Evolutionary conservation across 768 basidiomycete genomes (phyloP).

Genomic region (Pleurotus cornucopiae): DNA sequence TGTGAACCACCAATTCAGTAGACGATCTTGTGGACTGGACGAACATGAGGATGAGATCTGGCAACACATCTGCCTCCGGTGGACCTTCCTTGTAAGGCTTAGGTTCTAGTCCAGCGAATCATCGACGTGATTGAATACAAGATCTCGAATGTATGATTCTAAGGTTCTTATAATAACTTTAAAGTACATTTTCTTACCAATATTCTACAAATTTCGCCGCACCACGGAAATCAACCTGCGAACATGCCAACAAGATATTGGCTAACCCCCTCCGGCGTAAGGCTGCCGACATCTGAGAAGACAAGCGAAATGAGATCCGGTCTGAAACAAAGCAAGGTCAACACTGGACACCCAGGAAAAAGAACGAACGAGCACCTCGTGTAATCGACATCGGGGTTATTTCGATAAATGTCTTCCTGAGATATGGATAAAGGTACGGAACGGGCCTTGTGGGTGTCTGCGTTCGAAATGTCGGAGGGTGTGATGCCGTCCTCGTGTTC

Average conservation of each 20-base stretch:
- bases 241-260: constrained; percentile 96
- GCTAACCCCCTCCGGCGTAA: constrained; percentile 90
- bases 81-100: too few relatives aligned
- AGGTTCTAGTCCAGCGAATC: too few relatives aligned
- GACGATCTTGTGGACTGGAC: too few relatives aligned
- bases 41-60: too few relatives aligned
- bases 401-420: constrained; percentile 74
- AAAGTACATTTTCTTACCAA: too few relatives aligned
- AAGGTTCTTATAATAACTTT: too few relatives aligned
- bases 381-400: constrained; percentile 90
- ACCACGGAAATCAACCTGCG: constrained; percentile 44
- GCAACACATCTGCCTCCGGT: too few relatives aligned
- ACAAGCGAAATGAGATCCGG: constrained; percentile 93
- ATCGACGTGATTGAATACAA: neutral
- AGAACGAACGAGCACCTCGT: constrained; percentile 56
- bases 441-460: constrained; percentile 12
- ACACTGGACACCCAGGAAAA: neutral
- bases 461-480: constrained; percentile 6
- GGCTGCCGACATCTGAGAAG: constrained; percentile 89
- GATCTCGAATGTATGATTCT: constrained; percentile 3
- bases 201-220: too few relatives aligned
- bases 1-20: neutral
- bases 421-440: constrained; percentile 48
- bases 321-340: constrained; percentile 30
- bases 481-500: constrained; percentile 9